Percentiles rank a stretch among this genome's conserved stretches.
Evolutionary conservation across 768 basidiomycete species (phyloP).

Genomic region (Tulasnella sp.): DNA sequence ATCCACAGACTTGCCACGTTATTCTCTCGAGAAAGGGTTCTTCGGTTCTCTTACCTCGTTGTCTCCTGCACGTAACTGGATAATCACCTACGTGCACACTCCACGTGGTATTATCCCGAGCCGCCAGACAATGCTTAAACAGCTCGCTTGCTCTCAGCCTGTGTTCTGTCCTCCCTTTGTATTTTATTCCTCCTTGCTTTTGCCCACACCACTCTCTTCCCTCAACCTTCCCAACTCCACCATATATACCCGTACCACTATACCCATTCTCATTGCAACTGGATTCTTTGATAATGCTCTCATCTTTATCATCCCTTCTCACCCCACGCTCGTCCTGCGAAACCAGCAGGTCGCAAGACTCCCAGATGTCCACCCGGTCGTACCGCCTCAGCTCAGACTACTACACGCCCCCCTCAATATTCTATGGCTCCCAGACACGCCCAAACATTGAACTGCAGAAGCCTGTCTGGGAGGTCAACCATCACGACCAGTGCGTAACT

Average conservation of each 20-base stretch:
- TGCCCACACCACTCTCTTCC: not conserved
- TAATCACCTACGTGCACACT: too few species aligned
- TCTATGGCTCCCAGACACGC: slow-evolving; percentile 1
- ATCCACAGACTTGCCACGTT: too few species aligned
- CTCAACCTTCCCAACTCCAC: not conserved
- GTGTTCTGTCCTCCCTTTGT: too few species aligned
- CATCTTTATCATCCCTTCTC: not conserved
- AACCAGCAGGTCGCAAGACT: not conserved
- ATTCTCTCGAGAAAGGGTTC: too few species aligned
- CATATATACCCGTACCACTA: not conserved
- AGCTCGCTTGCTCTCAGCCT: too few species aligned
- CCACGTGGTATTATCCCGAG: too few species aligned
- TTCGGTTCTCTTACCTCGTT: too few species aligned
- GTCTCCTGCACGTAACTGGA: too few species aligned
- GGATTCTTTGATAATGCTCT: not conserved
- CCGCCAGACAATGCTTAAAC: too few species aligned
- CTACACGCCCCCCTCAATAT: slow-evolving; percentile 1
- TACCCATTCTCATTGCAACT: not conserved
- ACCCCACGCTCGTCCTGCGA: not conserved
- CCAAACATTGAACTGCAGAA: slow-evolving; percentile 12
- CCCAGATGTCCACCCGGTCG: not conserved
- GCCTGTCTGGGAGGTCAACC: slow-evolving; percentile 12
- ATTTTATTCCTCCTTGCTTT: not conserved
- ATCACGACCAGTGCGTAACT: slow-evolving; percentile 1
- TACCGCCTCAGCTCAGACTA: not conserved